Percentiles rank a stretch among this genome's conserved stretches.
Conservation (phyloP, 345 rosid species). For the Trapa incisa region DNA sequence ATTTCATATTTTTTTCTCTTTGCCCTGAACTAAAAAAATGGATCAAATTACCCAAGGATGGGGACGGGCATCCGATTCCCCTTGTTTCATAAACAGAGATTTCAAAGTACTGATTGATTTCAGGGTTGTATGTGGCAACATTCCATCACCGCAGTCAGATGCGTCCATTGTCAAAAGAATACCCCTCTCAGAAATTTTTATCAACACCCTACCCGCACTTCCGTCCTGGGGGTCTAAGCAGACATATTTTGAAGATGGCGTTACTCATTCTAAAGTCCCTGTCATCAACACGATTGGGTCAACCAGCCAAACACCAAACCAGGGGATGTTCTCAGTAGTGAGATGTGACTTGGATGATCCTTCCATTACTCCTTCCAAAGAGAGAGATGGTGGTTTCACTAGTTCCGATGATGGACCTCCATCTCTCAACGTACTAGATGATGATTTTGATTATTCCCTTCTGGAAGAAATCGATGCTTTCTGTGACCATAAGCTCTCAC, state of each 20-base stretch:
- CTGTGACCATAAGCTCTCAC: slow-evolving; percentile 26
- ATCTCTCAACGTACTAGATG: slow-evolving; percentile 45
- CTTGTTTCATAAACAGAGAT: background rate
- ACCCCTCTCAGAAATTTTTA: slow-evolving; percentile 48
- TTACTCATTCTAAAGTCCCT: slow-evolving; percentile 6
- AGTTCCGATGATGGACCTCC: slow-evolving; percentile 20
- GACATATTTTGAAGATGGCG: slow-evolving; percentile 6
- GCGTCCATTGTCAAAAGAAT: slow-evolving; percentile 21
- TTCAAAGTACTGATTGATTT: background rate
- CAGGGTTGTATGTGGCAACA: slow-evolving; percentile 10
- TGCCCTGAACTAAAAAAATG: background rate
- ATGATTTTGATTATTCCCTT: slow-evolving; percentile 56
- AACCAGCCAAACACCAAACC: slow-evolving; percentile 7
- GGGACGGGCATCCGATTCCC: background rate
- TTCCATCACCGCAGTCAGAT: slow-evolving; percentile 1
- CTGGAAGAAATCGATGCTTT: slow-evolving; percentile 60
- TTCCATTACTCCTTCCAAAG: slow-evolving; percentile 32
- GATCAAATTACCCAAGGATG: background rate
- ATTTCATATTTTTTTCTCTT: background rate
- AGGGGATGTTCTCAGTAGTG: slow-evolving; percentile 9
- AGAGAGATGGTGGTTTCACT: slow-evolving; percentile 11
- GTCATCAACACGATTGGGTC: background rate
- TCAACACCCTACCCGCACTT: slow-evolving; percentile 23
- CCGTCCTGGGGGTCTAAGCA: slow-evolving; percentile 8
- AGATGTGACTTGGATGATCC: slow-evolving; percentile 15